A percentile compares a stretch with the other conserved stretches of the same genome.
Conservation (phyloP, 2,329 filamentous ascomycete species). For the Hymenoscyphus linearis region DNA sequence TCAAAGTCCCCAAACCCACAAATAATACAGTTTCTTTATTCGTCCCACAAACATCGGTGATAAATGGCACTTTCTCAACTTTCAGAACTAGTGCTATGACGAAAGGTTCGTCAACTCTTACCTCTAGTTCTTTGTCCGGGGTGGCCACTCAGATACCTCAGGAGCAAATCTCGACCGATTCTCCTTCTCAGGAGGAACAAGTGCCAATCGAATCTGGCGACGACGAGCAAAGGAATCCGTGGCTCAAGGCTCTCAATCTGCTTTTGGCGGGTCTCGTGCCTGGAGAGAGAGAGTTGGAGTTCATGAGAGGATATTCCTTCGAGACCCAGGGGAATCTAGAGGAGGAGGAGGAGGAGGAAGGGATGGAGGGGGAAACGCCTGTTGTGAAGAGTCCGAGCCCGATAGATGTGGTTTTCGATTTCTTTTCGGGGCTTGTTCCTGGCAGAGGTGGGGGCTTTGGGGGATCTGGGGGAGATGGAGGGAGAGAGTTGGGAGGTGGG, state of each 20-base stretch:
- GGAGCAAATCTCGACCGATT: not conserved
- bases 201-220: not conserved
- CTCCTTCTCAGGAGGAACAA: no score
- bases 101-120: not conserved
- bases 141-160: not conserved
- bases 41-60: not conserved
- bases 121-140: not conserved
- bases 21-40: slow-evolving; percentile 13
- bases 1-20: not conserved
- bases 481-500: not conserved
- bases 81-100: not conserved
- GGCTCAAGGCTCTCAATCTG: not conserved
- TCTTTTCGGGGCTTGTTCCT: not conserved
- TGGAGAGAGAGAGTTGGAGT: not conserved
- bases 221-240: not conserved
- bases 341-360: not conserved
- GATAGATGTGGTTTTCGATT: not conserved
- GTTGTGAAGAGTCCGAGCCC: not conserved
- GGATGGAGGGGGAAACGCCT: not conserved
- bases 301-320: not conserved
- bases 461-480: not conserved
- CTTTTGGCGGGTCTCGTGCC: not conserved
- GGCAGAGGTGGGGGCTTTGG: not conserved
- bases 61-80: not conserved
- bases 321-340: not conserved